phyloP scores from a whole-genome alignment of 305 asterid genomes.

The Caryopteris hybrid region DNA sequence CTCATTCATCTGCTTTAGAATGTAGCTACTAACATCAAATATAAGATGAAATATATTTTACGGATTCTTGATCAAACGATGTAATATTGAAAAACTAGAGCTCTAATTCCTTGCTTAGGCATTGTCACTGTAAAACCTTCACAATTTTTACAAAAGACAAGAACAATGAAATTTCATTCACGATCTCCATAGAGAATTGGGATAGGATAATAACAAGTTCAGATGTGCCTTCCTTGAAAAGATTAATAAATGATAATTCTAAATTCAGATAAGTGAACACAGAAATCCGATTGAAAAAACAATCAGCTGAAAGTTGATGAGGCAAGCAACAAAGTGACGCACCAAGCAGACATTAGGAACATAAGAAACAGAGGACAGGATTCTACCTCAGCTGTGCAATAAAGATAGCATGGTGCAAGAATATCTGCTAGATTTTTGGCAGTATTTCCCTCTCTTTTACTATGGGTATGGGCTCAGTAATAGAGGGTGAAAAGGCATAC shows the following conservation, averaged over 20 bases:
- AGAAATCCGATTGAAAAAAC: not conserved
- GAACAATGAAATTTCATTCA: no score
- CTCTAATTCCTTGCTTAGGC: not conserved
- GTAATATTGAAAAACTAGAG: not conserved
- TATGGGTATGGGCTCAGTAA: not conserved
- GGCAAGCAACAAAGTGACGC: not conserved
- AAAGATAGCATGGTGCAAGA: not conserved
- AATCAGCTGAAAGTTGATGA: not conserved
- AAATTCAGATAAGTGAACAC: not conserved
- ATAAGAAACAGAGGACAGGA: not conserved
- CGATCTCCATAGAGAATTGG: not conserved
- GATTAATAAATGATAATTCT: not conserved
- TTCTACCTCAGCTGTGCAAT: not conserved
- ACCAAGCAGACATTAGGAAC: not conserved
- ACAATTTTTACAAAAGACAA: no score
- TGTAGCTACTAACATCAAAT: not conserved
- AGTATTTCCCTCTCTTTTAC: not conserved
- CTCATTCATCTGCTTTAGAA: not conserved
- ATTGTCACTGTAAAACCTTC: not conserved
- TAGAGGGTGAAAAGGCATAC: not conserved
- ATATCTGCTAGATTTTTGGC: not conserved
- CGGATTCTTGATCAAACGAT: not conserved
- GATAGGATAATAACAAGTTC: not conserved
- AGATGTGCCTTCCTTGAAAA: not conserved
- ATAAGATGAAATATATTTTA: not conserved